A percentile compares a stretch with the other conserved stretches of the same genome.
phyloP scores from a whole-genome alignment of 2,329 filamentous ascomycete species.

The Ceratocystis alfenasii region DNA sequence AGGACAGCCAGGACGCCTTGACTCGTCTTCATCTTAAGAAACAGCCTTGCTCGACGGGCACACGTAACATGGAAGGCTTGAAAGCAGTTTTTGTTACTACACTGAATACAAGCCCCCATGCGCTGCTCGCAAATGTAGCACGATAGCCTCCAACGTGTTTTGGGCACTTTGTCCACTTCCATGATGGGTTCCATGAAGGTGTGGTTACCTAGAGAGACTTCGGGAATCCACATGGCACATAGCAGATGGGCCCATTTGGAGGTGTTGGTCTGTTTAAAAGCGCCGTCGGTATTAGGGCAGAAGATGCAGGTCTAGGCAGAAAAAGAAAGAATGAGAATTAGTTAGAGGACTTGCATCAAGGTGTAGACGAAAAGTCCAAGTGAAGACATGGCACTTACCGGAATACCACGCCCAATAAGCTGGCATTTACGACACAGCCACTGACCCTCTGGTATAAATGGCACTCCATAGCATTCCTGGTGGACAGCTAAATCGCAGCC shows the following conservation, averaged over 20 bases:
- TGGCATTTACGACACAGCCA: slow-evolving; percentile 98
- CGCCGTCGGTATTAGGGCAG: slow-evolving; percentile 92
- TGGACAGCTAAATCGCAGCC: slow-evolving; percentile 95
- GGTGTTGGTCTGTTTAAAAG: slow-evolving; percentile 94
- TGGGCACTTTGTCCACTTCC: slow-evolving; percentile 94
- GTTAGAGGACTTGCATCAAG: neutral
- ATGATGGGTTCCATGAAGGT: slow-evolving; percentile 98
- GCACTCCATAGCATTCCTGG: slow-evolving; percentile 97
- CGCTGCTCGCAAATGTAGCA: slow-evolving; percentile 96
- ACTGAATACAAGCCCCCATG: slow-evolving; percentile 98
- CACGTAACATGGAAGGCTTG: slow-evolving; percentile 96
- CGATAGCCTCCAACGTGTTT: slow-evolving; percentile 79
- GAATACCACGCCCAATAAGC: slow-evolving; percentile 80
- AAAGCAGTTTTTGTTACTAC: slow-evolving; percentile 93
- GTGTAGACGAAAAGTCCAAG: neutral
- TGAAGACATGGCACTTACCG: slow-evolving; percentile 41
- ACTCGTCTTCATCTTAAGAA: slow-evolving; percentile 91
- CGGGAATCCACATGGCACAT: slow-evolving; percentile 97
- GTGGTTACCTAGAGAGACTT: slow-evolving; percentile 87
- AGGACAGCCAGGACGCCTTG: slow-evolving; percentile 67
- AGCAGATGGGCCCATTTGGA: slow-evolving; percentile 95
- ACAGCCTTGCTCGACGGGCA: slow-evolving; percentile 74
- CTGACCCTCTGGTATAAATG: slow-evolving; percentile 96
- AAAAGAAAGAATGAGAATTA: slow-evolving; percentile 3
- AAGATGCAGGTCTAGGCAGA: slow-evolving; percentile 73